A percentile compares a stretch with the other conserved stretches of the same genome.
Evolutionary conservation across 2,329 filamentous ascomycete species (phyloP).

Genomic region (Sporothrix sp.): DNA sequence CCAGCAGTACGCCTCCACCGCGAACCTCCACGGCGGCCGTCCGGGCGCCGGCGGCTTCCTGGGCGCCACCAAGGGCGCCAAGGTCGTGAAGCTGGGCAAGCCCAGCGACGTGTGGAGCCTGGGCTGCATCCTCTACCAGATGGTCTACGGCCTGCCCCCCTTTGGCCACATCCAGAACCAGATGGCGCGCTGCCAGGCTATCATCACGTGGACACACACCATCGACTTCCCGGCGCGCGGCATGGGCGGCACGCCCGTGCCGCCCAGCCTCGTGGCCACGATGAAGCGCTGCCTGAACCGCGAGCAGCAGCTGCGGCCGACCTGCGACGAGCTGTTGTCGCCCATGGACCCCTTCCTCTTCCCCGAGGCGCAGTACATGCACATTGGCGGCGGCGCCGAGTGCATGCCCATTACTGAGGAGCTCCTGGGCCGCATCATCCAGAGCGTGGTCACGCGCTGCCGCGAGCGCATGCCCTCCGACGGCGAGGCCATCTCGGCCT

Average conservation of each 20-base stretch:
- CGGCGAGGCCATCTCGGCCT: conserved; percentile 43
- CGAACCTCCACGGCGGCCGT: conserved; percentile 31
- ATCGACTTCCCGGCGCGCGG: conserved; percentile 65
- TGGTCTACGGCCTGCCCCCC: conserved; percentile 93
- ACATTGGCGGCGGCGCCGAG: conserved; percentile 24
- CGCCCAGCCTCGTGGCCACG: conserved; percentile 48
- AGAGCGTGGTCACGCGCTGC: conserved; percentile 51
- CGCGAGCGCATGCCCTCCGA: conserved; percentile 50
- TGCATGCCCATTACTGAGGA: conserved; percentile 53
- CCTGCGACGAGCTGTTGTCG: conserved; percentile 51
- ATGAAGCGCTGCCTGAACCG: conserved; percentile 54
- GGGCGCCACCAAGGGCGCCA: conserved; percentile 36
- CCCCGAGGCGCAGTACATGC: conserved; percentile 35
- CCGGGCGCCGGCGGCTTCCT: conserved; percentile 16
- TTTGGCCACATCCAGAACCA: conserved; percentile 87
- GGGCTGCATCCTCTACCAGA: conserved; percentile 93
- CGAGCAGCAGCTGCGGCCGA: conserved; percentile 52
- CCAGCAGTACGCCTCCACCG: conserved; percentile 42
- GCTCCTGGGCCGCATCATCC: conserved; percentile 50
- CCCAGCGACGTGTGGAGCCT: conserved; percentile 93
- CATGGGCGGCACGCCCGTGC: conserved; percentile 54
- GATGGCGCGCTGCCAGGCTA: conserved; percentile 77
- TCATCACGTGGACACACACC: conserved; percentile 65
- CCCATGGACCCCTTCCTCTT: conserved; percentile 54
- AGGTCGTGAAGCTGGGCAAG: conserved; percentile 92